Evolutionary conservation across 2,329 filamentous ascomycete genomes (phyloP), one percentile per base, ranked within the genome.

Genomic region (Clarireedia monteithiana): DNA sequence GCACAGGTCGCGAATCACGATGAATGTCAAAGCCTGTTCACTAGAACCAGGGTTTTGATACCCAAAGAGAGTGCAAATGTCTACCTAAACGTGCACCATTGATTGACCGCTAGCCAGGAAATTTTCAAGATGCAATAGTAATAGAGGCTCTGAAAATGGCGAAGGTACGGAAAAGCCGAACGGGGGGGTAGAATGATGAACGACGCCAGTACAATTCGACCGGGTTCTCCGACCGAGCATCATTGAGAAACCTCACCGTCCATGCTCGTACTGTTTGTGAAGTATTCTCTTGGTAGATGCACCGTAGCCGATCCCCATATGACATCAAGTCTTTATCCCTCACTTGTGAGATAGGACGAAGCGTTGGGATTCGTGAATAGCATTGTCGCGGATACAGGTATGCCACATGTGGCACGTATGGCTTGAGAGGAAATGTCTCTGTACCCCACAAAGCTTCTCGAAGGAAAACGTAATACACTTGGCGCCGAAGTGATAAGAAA

Each of bases 401-500:
- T 34, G 26, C 51, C 44, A 24, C 34, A 55, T 17, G 47, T 55
- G 27, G 38, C 53, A 50, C 38, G 45, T 26, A 55, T 48, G 27
- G 47, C 27, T 50, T 30, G 44, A 47, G 44, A 47, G 26, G 14
- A 27, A 26, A 14, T 15, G 15, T 26, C 15, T 47, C 44, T 47
- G 24, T 47, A 47, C 44, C 44, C 44, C 44, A 47, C 44, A 24
- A 14, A n/a, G 39, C 15, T 42, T 20, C 39, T 42, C 5, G 15
- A 20, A 42, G 39, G 17, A 42, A 42, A 42, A n/a, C 17, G 39
- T 42, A 42, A 44, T 14, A 23, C 4, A 17, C 15, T 20, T 44
- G 17, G 40, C 6, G 23, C 14, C 15, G 10, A 30, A 26, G 24
- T 26, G 44, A 47, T 47, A 47, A 47, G 15, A 23, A 47, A 15